Percentiles rank a stretch among this genome's conserved stretches.
Evolutionary conservation across 495 filamentous ascomycete species (phyloP).

Genomic region (Evernia prunastri): DNA sequence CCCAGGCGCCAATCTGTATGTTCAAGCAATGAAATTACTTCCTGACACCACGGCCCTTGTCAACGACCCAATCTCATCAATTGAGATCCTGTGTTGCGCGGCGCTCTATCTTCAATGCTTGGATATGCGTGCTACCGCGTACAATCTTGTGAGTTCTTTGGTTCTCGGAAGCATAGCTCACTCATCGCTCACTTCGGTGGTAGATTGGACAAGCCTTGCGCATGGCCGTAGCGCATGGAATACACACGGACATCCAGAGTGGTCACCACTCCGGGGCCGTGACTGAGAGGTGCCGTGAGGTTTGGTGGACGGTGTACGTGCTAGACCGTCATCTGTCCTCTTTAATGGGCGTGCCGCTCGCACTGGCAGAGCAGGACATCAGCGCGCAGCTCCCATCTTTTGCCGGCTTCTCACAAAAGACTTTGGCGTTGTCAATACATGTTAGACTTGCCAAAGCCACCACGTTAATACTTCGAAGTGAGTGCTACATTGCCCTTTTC

Average conservation of each 20-base stretch:
- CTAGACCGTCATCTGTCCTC: constrained; percentile 43
- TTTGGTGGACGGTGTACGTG: constrained; percentile 45
- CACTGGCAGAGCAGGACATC: constrained; percentile 36
- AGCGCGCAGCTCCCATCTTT: constrained; percentile 35
- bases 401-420: constrained; percentile 32
- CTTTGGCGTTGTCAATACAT: constrained; percentile 36
- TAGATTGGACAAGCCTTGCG: constrained; percentile 43
- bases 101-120: constrained; percentile 40
- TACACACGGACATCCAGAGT: constrained; percentile 41
- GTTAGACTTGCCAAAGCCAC: constrained; percentile 40
- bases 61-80: constrained; percentile 34
- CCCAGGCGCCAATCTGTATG: constrained; percentile 36
- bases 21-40: constrained; percentile 37
- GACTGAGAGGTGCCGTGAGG: constrained; percentile 37
- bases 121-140: constrained; percentile 35
- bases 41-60: constrained; percentile 35
- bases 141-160: constrained; percentile 34
- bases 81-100: constrained; percentile 37
- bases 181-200: not conserved
- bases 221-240: constrained; percentile 38
- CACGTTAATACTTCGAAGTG: constrained; percentile 32
- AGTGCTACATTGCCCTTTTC: constrained; percentile 11
- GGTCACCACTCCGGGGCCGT: constrained; percentile 31
- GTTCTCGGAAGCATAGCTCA: not conserved
- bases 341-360: constrained; percentile 40